Evolutionary conservation across 2,329 filamentous ascomycete genomes (phyloP), one percentile per base, ranked within the genome.

Genomic region (Colletotrichum nymphaeae): DNA sequence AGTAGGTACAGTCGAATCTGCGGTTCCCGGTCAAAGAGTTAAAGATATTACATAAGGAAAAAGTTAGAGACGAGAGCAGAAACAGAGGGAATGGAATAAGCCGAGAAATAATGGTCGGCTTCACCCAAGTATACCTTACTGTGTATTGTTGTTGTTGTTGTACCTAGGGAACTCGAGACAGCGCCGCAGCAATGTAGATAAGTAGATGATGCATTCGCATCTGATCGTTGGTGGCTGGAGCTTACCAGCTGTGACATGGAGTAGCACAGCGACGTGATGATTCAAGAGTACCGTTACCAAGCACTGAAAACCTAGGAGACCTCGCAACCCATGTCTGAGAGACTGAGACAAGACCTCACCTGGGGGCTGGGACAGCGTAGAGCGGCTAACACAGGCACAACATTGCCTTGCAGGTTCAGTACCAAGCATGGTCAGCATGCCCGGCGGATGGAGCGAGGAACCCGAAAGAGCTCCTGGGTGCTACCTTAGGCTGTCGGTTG

Each of bases 391-490:
- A 64, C 32, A 71, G 46, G 37, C 30, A 16, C 16, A 57, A 32
- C 28, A n/a, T 22, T 26, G 59, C 52, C 22, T 52, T 37, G 22
- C 32, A 35, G 32, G 32, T 35, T 35, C 32, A 49, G 42, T 9
- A 19, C 42, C 7, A 49, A 11, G 42, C 42, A 49, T 49, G 42
- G 42, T 49, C 42, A 49, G 42, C 42, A 49, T 72, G 37, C 37
- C 37, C 14, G 63, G 46, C 35, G 63, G 58, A 30, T 22, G 57
- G 26, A 49, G 30, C 22, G 9, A 42, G 52, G 16, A 63, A 28
- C 69, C 69, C 69, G 65, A 69, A 58, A 52, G 65, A 52, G 65
- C 65, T 46, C 30, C 58, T 59, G 46, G n/a, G 32, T 35, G 32
- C 32, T 35, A 35, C 32, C 32, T 35, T 12, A 35, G 32, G 22